A percentile compares a stretch with the other conserved stretches of the same genome.
These are phyloP conservation scores for Eucalyptus polyanthemos DNA, from an alignment of 345 rosid species.

Conservation along the genomic window DNA sequence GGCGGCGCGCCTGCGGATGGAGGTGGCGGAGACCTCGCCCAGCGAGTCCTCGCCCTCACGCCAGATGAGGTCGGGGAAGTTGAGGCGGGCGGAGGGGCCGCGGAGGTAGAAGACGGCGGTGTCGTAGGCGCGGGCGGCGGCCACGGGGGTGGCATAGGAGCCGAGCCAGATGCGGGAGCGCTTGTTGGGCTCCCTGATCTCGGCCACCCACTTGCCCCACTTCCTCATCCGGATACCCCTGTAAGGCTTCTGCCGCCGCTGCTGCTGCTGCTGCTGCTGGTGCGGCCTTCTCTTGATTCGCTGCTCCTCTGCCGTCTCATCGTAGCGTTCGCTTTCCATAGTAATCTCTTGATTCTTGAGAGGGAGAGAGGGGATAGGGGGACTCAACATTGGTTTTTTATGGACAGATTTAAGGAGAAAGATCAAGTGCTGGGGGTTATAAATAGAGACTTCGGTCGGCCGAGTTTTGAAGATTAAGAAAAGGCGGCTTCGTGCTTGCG, in stretches of 20 bases:
- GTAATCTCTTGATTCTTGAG: not conserved
- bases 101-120: conserved; percentile 40
- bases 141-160: conserved; percentile 28
- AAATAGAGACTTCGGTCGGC: not conserved
- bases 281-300: not conserved
- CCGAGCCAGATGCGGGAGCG: conserved; percentile 40
- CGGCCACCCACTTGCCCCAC: conserved; percentile 53
- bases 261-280: not conserved
- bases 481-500: not conserved
- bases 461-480: not conserved
- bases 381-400: not conserved
- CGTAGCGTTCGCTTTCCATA: not conserved
- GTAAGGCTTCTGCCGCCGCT: conserved; percentile 15
- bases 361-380: not conserved
- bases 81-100: conserved; percentile 37
- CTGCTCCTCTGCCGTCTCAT: not conserved
- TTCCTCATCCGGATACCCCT: conserved; percentile 42
- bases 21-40: conserved; percentile 14
- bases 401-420: not conserved
- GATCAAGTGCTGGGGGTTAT: not conserved
- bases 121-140: conserved; percentile 44
- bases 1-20: conserved; percentile 25
- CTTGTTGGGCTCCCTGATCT: conserved; percentile 40
- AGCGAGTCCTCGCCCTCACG: not conserved
- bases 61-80: conserved; percentile 26